Percentiles rank a stretch among this genome's conserved stretches.
phyloP scores from a whole-genome alignment of 495 filamentous ascomycete genomes.

The Trichocladium antarcticum region DNA sequence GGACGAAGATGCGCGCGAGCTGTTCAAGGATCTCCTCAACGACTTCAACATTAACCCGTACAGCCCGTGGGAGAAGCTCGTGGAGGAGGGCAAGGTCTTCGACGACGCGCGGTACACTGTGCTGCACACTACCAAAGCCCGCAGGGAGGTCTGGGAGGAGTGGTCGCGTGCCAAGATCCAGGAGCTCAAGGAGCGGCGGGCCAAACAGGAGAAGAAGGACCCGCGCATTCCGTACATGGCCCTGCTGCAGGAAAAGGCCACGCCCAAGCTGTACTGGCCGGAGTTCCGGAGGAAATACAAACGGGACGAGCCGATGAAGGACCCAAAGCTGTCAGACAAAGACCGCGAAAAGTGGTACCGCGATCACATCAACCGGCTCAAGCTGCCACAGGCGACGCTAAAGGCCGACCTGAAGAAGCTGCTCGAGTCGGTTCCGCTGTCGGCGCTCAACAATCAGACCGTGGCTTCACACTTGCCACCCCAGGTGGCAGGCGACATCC shows the following conservation, averaged over 20 bases:
- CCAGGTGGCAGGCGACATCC: conserved; percentile 58
- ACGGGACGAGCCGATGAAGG: conserved; percentile 70
- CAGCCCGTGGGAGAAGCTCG: conserved; percentile 77
- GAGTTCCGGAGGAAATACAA: conserved; percentile 90
- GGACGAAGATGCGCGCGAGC: conserved; percentile 53
- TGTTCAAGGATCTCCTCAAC: conserved; percentile 78
- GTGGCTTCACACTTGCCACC: conserved; percentile 54
- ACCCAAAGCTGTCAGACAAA: conserved; percentile 64
- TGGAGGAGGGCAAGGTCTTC: conserved; percentile 71
- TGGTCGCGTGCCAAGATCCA: conserved; percentile 71
- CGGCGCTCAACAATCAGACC: conserved; percentile 54
- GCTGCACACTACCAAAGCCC: conserved; percentile 64
- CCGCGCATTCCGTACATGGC: conserved; percentile 74
- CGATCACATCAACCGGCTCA: conserved; percentile 69
- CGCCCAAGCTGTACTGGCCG: conserved; percentile 87
- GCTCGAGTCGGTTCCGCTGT: conserved; percentile 56
- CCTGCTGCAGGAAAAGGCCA: conserved; percentile 71
- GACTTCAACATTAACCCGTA: conserved; percentile 78
- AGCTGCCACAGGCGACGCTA: conserved; percentile 58
- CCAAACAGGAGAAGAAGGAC: conserved; percentile 70
- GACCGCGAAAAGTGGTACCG: conserved; percentile 87
- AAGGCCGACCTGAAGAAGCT: conserved; percentile 73
- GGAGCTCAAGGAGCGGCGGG: conserved; percentile 56
- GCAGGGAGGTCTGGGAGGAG: conserved; percentile 68
- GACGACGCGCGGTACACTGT: conserved; percentile 80